Percentiles rank a stretch among this genome's conserved stretches.
phyloP scores from a whole-genome alignment of 257 asterid genomes.

The Solanum chilense region DNA sequence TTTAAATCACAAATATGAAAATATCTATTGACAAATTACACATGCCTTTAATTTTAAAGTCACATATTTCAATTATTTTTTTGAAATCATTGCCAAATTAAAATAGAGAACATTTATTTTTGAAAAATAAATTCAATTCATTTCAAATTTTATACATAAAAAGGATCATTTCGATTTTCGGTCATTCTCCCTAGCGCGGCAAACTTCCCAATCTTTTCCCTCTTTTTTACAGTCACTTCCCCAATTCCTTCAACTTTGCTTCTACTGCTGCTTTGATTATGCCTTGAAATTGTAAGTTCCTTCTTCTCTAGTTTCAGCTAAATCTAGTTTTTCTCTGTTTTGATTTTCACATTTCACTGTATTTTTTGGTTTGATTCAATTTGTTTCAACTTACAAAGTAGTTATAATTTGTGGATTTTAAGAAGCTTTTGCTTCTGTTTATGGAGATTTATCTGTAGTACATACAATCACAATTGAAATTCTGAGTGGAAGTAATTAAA shows the following conservation, averaged over 20 bases:
- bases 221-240: not conserved
- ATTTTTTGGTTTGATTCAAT: no score
- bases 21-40: no score
- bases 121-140: not conserved
- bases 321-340: not conserved
- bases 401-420: not conserved
- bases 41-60: no score
- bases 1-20: no score
- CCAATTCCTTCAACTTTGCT: not conserved
- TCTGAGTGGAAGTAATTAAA: not conserved
- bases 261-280: not conserved
- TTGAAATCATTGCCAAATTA: no score
- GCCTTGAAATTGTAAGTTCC: not conserved
- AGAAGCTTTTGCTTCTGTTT: not conserved
- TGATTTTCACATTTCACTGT: not conserved
- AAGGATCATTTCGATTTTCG: not conserved
- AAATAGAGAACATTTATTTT: no score
- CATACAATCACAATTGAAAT: not conserved
- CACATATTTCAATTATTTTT: no score
- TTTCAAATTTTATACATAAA: not conserved
- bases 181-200: not conserved
- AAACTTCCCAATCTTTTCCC: not conserved
- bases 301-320: not conserved
- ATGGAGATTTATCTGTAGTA: not conserved
- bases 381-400: not conserved